Conservation (phyloP, 2,329 filamentous ascomycete genomes). For the Magnaporthiopsis poae region DNA sequence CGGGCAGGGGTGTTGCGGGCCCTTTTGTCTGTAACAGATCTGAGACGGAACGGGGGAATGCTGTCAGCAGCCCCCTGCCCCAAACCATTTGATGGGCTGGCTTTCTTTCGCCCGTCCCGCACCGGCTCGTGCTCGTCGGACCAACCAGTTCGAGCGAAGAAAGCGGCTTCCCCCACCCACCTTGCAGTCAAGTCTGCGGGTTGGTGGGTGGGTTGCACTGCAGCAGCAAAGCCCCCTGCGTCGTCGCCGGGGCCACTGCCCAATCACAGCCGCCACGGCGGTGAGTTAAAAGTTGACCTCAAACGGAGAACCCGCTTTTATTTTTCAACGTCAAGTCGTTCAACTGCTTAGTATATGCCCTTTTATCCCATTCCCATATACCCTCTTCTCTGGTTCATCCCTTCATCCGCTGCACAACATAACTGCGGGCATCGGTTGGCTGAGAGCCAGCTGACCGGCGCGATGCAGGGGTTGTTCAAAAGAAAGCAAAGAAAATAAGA, state of each 20-base stretch:
- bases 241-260: slow-evolving; percentile 4
- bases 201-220: neutral
- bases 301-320: slow-evolving; percentile 22
- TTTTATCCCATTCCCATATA: neutral
- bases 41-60: slow-evolving; percentile 26
- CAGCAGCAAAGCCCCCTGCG: neutral
- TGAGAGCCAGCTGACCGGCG: neutral
- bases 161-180: neutral
- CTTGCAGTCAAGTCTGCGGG: neutral
- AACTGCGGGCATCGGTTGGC: neutral
- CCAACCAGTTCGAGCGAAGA: too few relatives aligned
- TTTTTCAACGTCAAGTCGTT: neutral
- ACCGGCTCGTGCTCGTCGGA: too few relatives aligned
- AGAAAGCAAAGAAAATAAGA: neutral
- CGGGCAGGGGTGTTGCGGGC: slow-evolving; percentile 12
- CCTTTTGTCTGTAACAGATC: slow-evolving; percentile 35
- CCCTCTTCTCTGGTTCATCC: neutral
- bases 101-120: slow-evolving; percentile 14
- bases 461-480: neutral
- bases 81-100: slow-evolving; percentile 7
- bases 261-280: slow-evolving; percentile 12
- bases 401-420: neutral
- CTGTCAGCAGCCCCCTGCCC: slow-evolving; percentile 11
- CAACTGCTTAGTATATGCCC: neutral
- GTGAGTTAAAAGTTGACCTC: slow-evolving; percentile 30